Evolutionary conservation across 768 basidiomycete species (phyloP), one percentile per base, ranked within the genome.

Genomic region (Lyophyllum shimeji): DNA sequence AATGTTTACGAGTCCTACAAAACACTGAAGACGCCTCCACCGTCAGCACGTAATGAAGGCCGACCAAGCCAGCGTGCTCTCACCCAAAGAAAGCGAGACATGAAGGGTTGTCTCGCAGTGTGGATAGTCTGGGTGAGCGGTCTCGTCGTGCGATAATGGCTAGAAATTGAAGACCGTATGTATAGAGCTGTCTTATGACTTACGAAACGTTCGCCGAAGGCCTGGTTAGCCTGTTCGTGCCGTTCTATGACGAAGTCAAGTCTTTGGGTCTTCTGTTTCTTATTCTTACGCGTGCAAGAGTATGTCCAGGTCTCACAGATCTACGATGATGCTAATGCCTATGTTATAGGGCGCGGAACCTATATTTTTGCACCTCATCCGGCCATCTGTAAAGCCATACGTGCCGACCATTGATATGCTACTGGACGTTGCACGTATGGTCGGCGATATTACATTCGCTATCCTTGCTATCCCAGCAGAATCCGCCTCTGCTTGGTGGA

Each of bases 1-100:
- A 93, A 93, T 67, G 76, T 93, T 40, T 93, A 87, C 60, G 89
- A 90, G 58, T 86, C 92, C 1, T 93, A 87, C 79, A 94, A 94
- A 75, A 86, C 84, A 1, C 76, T 94, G 57, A 90, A 89, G 63
- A 69, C 69, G 2, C 90, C 90, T 0, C 81, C 81, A 29, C 78
- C 80, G 1, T 81, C 80, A 6, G 57, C 72, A 25, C 72, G 79
- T 18, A 82, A 81, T 70, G 80, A 78, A 56, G 85, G 86, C 12
- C 77, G 76, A 23, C 87, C 86, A 8, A 89, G 85, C 60, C 69
- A 79, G 18, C 81, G 87, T 33, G 89, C 89, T 11, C 67, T 86
- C 59, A 80, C 85, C 23, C 86, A 87, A 68, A 78, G 92, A 63
- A 94, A 94, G 69, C 81, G 92, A 57, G 83, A 86, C 65, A 87